These are phyloP conservation scores for Aquanectria penicillioides DNA, from an alignment of 2,329 filamentous ascomycete species.

Conservation along the genomic window DNA sequence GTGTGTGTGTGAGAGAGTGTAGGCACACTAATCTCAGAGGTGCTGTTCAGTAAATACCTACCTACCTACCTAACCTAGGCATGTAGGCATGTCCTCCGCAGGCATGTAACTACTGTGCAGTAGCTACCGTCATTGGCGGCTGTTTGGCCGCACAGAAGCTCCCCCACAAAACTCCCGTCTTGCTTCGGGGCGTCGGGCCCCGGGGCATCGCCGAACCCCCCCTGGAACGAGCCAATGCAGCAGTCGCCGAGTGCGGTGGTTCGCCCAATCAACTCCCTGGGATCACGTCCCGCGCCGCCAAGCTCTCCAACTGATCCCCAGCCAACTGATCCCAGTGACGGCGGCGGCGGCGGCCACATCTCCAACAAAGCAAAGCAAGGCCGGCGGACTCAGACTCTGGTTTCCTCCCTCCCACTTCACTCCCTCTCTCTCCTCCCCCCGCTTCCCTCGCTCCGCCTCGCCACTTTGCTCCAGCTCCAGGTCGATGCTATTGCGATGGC, in stretches of 20 bases:
- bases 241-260: neutral
- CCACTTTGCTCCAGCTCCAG: neutral
- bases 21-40: too few relatives aligned
- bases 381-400: too few relatives aligned
- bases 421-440: constrained; percentile 6
- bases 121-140: neutral
- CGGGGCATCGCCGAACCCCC: constrained; percentile 18
- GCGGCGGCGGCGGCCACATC: constrained; percentile 33
- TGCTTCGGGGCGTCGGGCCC: constrained; percentile 16
- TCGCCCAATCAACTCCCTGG: constrained; percentile 33
- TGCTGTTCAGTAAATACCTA: too few relatives aligned
- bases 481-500: constrained; percentile 48
- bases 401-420: constrained; percentile 20
- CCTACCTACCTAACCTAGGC: too few relatives aligned
- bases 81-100: neutral
- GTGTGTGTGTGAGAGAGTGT: too few relatives aligned
- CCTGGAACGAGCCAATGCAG: constrained; percentile 8
- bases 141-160: constrained; percentile 7
- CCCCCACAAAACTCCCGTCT: constrained; percentile 30
- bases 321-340: constrained; percentile 23
- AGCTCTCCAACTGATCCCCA: too few relatives aligned
- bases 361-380: constrained; percentile 26
- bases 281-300: constrained; percentile 10
- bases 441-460: constrained; percentile 7
- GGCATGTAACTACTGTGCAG: neutral